Evolutionary conservation across 306 rosid species (phyloP).

Genomic region (Malus orientalis): DNA sequence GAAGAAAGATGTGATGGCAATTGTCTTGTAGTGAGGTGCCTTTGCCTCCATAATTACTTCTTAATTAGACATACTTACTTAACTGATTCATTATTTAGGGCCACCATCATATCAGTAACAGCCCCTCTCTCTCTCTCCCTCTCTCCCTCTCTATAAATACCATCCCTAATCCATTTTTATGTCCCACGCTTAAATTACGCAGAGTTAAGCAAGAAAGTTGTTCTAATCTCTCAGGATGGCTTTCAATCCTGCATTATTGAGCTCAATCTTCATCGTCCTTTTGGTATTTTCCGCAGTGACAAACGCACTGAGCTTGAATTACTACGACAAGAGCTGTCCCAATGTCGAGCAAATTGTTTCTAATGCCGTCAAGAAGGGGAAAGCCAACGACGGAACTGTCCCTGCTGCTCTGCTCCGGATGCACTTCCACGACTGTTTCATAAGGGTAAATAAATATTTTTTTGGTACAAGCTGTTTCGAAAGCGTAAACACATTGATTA

Average conservation of each 20-base stretch:
- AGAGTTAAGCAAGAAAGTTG: slow-evolving; percentile 9
- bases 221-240: slow-evolving; percentile 31
- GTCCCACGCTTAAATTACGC: slow-evolving; percentile 9
- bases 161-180: slow-evolving; percentile 8
- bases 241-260: slow-evolving; percentile 30
- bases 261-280: slow-evolving; percentile 35
- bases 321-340: slow-evolving; percentile 73
- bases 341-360: slow-evolving; percentile 35
- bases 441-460: slow-evolving; percentile 25
- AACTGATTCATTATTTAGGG: slow-evolving; percentile 32
- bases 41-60: slow-evolving; percentile 53
- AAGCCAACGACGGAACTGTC: slow-evolving; percentile 34
- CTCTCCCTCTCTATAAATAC: slow-evolving; percentile 33
- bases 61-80: slow-evolving; percentile 9
- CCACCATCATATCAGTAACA: slow-evolving; percentile 24
- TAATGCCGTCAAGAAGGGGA: slow-evolving; percentile 23
- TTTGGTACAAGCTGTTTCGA: neutral
- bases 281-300: slow-evolving; percentile 26
- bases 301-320: slow-evolving; percentile 54
- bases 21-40: slow-evolving; percentile 18
- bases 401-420: slow-evolving; percentile 47
- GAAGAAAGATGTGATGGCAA: slow-evolving; percentile 17
- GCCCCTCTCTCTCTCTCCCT: neutral
- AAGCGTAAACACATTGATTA: neutral
- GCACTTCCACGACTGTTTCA: slow-evolving; percentile 57